Base-by-base conservation (phyloP, 164 flowering plant genomes). In the Buxus sempervirens region DNA sequence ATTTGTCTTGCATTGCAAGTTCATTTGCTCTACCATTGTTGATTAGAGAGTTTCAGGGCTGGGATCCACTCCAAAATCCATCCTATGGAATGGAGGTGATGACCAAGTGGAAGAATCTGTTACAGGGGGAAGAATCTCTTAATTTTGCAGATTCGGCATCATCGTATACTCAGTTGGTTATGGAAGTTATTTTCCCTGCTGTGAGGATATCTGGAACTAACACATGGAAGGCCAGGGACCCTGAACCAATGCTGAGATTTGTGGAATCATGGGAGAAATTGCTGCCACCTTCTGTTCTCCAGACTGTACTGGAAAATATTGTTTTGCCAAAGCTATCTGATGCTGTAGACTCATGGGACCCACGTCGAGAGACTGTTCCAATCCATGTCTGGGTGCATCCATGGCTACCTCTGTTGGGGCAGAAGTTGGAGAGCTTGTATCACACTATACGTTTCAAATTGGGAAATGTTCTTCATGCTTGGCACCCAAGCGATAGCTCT, bases 371-470 rank as follows among this genome's bases (percentile, higher is more conserved):
- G 74, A 85, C 89, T 23, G 86, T 92, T 28, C 85, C 98, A 0
- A 92, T 95, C 45, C 98, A 95, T 74, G 75, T 75, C 0, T 95
- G 98, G 98, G 81, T 92, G 68, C 98, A 92, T 77, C 98, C 97
- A 21, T 91, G 98, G 98, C 74, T 95, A 41, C 97, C 93, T 0
- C 58, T 79, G 68, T 70, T 95, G 71, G 92, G 97, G 8, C 87
- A 77, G 57, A 92, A 80, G 70, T 65, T 95, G 81, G 98, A 92
- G 74, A 70, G 62, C 32, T 70, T 88, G 69, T 92, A 88, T 73
- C 86, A 83, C 66, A 82, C 82, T 0, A 95, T 95, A 32, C 86
- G 89, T 18, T 67, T 51, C 51, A 89, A 91, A 77, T 70, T 95
- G 76, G 93, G 95, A 22, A 79, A 78, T 65, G 95, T 81, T 66